Evolutionary conservation across 2,329 filamentous ascomycete species (phyloP).

Genomic region (Trichoderma atrobrunneum): DNA sequence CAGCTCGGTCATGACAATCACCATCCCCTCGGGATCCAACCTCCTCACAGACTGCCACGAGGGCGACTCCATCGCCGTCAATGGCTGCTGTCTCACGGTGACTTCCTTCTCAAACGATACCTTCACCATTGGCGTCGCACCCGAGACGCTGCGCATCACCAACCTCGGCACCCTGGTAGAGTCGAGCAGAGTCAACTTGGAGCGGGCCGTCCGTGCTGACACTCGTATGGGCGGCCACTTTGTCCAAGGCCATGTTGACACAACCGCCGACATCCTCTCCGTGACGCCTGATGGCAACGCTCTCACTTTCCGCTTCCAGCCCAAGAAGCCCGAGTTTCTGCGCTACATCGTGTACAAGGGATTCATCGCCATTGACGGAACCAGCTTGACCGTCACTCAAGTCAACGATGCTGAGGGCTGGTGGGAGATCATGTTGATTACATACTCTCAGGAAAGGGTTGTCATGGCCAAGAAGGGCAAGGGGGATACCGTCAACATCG

Average conservation of each 20-base stretch:
- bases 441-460: slow-evolving; percentile 92
- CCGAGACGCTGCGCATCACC: slow-evolving; percentile 92
- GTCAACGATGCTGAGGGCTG: slow-evolving; percentile 78
- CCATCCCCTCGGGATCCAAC: slow-evolving; percentile 60
- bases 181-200: slow-evolving; percentile 78
- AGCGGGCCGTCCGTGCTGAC: slow-evolving; percentile 84
- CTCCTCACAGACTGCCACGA: slow-evolving; percentile 81
- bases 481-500: slow-evolving; percentile 84
- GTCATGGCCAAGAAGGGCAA: slow-evolving; percentile 74
- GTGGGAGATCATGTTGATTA: slow-evolving; percentile 97
- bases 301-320: slow-evolving; percentile 78
- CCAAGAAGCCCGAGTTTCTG: slow-evolving; percentile 66
- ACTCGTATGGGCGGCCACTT: slow-evolving; percentile 98
- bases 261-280: slow-evolving; percentile 70
- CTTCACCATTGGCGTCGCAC: slow-evolving; percentile 92
- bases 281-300: slow-evolving; percentile 84
- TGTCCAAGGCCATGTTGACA: slow-evolving; percentile 96
- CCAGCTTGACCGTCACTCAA: slow-evolving; percentile 85
- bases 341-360: slow-evolving; percentile 95
- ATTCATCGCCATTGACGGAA: slow-evolving; percentile 90
- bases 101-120: slow-evolving; percentile 51
- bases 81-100: slow-evolving; percentile 93
- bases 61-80: slow-evolving; percentile 92
- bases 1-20: slow-evolving; percentile 88
- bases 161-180: slow-evolving; percentile 76